Base-by-base conservation (phyloP, 257 asterid genomes). In the Solanum clarkiae region DNA sequence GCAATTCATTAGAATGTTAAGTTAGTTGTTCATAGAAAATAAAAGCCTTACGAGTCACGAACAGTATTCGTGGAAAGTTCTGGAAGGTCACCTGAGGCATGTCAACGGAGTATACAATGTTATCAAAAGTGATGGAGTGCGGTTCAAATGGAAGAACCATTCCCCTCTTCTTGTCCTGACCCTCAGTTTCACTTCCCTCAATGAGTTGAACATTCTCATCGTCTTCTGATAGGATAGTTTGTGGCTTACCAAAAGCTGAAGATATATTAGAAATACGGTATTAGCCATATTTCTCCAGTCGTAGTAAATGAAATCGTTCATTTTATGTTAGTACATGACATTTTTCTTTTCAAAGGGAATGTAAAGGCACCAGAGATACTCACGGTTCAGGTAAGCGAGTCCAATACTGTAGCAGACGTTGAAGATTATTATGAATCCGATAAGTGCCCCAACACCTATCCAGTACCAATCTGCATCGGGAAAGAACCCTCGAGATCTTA, bases 91-190 rank as follows among this genome's bases (percentile, higher is more conserved):
- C 98, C 71, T 87, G 86, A 79, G 99, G 99, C 99, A 96, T 96
- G 90, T 94, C 99, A 5, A 96, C 99, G 0, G 98, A 93, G 84
- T 96, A 96, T 84, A 74, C 82, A 44, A 96, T 22, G 16, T 94
- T 90, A 20, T 94, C 96, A 57, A 96, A 96, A 10, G 97, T 93
- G 82, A 96, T 88, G 22, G 94, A 93, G 86, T 96, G 97, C 0
- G 99, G 98, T 84, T 93, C 98, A 71, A 94, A 96, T 51, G 98
- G 99, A 89, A 96, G 98, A 87, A 96, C 89, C 98, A 94, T 92
- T 87, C 98, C 98, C 82, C 51, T 91, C 81, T 90, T 86, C 71
- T 32, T 42, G 17, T 75, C 90, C 75, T 88, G 56, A 4, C 87
- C 88, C 74, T 86, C 92, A 80, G 88, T 88, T 66, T 90, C 90